Base-by-base conservation (phyloP, 2,329 filamentous ascomycete genomes). In the Beauveria varroae region DNA sequence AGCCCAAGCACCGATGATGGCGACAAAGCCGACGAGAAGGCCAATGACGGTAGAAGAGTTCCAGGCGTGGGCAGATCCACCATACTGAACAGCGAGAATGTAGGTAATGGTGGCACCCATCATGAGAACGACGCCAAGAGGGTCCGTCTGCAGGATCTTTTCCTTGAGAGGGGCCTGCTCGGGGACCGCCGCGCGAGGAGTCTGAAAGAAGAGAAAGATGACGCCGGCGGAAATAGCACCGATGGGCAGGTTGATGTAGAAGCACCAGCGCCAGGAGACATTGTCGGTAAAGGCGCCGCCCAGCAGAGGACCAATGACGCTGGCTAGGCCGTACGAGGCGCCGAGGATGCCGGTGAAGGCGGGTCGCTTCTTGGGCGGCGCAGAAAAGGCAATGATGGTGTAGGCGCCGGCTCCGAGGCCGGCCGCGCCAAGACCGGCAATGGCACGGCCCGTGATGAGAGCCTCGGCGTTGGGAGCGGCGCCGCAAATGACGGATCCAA, bases 401-500 rank as follows among this genome's bases (percentile, higher is more conserved):
- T 78, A 75, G 5, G 73, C 72, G 0, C 79, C 78, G 1, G 71
- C 73, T 56, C 74, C 74, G n/a, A 81, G 65, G 3, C 75, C 80
- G 14, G 80, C 75, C 2, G 76, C 75, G 4, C 72, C 70, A 37
- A 79, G 70, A 46, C 72, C 73, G 16, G 75, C 73, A 20, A 79
- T 75, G 53, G 78, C 78, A 53, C 78, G 76, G 63, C 78, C 79
- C 66, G 76, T 74, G 53, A 80, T 76, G 6, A 78, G 73, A 26
- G 77, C 69, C 22, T 70, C 72, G 46, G 77, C 76, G 62, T 73
- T 71, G 55, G 74, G 72, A 0, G 63, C 63, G 18, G 57, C 63
- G 20, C 52, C 68, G 63, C 80, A 82, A 52, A 83, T 72, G 9
- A 81, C 66, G 16, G 72, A 76, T 16, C 81, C 80, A 0, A 81